Percentiles rank a stretch among this genome's conserved stretches.
Evolutionary conservation across 805 yeast genomes (phyloP).

Genomic region (Peterozyma toletana): DNA sequence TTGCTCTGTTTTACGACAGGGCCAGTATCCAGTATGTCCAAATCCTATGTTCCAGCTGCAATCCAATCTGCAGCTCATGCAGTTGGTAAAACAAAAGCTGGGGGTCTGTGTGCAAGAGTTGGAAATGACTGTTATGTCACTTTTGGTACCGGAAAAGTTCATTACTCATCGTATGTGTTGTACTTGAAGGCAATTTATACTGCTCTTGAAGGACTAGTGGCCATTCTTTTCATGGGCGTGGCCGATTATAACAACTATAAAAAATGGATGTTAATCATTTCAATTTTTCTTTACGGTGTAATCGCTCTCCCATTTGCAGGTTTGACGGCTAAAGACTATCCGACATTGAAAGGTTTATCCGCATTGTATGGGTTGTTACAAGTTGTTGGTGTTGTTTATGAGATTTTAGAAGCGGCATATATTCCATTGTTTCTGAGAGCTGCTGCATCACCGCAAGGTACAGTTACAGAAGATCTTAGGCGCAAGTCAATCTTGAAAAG

Average conservation of each 20-base stretch:
- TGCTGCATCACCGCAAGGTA: slow-evolving; percentile 11
- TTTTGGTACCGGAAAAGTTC: slow-evolving; percentile 26
- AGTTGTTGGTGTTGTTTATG: slow-evolving; percentile 23
- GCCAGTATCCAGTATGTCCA: slow-evolving; percentile 32
- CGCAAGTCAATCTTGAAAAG: slow-evolving; percentile 18
- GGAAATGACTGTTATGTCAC: slow-evolving; percentile 32
- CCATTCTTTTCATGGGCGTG: slow-evolving; percentile 28
- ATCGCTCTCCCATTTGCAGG: slow-evolving; percentile 30
- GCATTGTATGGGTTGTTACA: slow-evolving; percentile 25
- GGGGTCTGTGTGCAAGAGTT: slow-evolving; percentile 16
- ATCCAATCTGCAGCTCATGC: slow-evolving; percentile 28
- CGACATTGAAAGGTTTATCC: slow-evolving; percentile 18
- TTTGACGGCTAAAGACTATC: slow-evolving; percentile 14
- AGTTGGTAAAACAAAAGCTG: slow-evolving; percentile 21
- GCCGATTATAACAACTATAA: slow-evolving; percentile 32
- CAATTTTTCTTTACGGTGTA: slow-evolving; percentile 24
- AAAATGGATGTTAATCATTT: slow-evolving; percentile 24
- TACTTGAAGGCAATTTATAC: slow-evolving; percentile 30
- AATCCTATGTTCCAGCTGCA: slow-evolving; percentile 32
- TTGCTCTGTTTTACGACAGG: slow-evolving; percentile 32
- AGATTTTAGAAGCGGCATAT: slow-evolving; percentile 31
- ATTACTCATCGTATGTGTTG: slow-evolving; percentile 27
- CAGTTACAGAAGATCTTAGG: slow-evolving; percentile 18
- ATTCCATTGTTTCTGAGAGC: slow-evolving; percentile 33
- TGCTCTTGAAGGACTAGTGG: slow-evolving; percentile 28